phyloP scores from a whole-genome alignment of 495 filamentous ascomycete species.

The Hypoxylon trugodes region DNA sequence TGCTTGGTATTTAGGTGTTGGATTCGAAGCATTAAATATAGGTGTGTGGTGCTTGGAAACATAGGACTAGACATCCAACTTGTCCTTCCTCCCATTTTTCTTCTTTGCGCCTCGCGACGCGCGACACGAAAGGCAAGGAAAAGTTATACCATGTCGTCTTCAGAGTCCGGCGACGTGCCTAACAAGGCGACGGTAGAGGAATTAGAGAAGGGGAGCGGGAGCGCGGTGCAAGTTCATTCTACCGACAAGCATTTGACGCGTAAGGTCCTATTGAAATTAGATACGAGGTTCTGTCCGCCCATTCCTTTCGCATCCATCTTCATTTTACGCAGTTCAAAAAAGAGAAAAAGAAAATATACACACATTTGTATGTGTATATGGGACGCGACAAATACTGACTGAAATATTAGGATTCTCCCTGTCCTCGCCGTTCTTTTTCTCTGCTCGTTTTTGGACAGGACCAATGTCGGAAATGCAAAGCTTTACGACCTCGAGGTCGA shows the following conservation, averaged over 20 bases:
- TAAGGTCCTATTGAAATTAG: slow-evolving; percentile 61
- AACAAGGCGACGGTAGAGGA: slow-evolving; percentile 37
- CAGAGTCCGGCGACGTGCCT: slow-evolving; percentile 22
- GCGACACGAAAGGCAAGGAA: slow-evolving; percentile 9
- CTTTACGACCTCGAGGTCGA: slow-evolving; percentile 73
- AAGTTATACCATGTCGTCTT: slow-evolving; percentile 28
- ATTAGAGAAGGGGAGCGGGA: slow-evolving; percentile 35
- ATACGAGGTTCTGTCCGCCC: slow-evolving; percentile 55
- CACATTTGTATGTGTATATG: too few relatives aligned
- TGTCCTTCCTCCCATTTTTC: slow-evolving; percentile 10
- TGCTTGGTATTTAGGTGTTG: slow-evolving; percentile 27
- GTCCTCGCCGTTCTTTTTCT: slow-evolving; percentile 59
- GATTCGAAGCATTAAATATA: slow-evolving; percentile 26
- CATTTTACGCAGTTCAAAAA: not conserved
- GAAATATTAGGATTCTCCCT: slow-evolving; percentile 53
- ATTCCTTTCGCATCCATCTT: slow-evolving; percentile 1
- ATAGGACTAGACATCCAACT: slow-evolving; percentile 2
- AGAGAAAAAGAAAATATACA: not conserved
- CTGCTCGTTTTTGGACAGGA: slow-evolving; percentile 77
- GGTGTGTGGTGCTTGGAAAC: slow-evolving; percentile 13
- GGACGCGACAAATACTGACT: slow-evolving; percentile 6
- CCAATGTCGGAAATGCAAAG: slow-evolving; percentile 86
- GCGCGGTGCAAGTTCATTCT: slow-evolving; percentile 21
- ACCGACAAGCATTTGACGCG: slow-evolving; percentile 44
- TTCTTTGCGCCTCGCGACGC: not conserved